Base-by-base conservation (phyloP, 1,284 basidiomycete genomes). In the Apiotrichum laibachii region DNA sequence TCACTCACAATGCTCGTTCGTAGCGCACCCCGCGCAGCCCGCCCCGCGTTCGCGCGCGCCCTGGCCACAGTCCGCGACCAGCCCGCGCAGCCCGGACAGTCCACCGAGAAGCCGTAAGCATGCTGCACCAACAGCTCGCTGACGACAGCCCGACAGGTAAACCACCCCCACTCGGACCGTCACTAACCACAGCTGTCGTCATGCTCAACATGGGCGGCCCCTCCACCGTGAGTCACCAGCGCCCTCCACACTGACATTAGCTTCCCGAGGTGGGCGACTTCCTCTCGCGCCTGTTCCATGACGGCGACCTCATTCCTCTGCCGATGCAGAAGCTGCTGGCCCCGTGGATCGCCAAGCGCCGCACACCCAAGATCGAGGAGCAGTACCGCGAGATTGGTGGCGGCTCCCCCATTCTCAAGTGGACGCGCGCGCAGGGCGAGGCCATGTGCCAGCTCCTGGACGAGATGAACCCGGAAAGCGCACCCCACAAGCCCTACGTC, bases 181-280 rank as follows among this genome's bases (percentile, higher is more conserved):
- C 9, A 19, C 55, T 60, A 26, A 60, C 60, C 34, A 9, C 56
- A 89, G 95, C 89, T 43, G 85, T 99, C 60, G 90, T 99, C 37
- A 90, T 99, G 88, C 83, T 99, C 81, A 99, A 98, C 80, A 98
- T 99, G 95, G 95, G 95, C 49, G 95, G 95, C 0, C 95, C 95
- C 12, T 86, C 89, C 44, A 96, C 92, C 52, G 91, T 91, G 72
- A 70, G 86, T 76, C 2, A 19, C 19, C n/a, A 10, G 9, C 40
- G 13, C 13, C 16, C 6, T 22, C 6, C 58, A 47, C 18, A 56
- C 59, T n/a, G 10, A 21, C 57, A 5, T 6, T 72, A 92, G 89
- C 86, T 92, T 47, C 80, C 86, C 26, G 90, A 92, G 80, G 93
- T 92, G 7, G 82, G 90, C 72, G 85, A 87, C 78, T 99, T 98